phyloP scores from a whole-genome alignment of 768 basidiomycete genomes.

The Termitomyces sp. region DNA sequence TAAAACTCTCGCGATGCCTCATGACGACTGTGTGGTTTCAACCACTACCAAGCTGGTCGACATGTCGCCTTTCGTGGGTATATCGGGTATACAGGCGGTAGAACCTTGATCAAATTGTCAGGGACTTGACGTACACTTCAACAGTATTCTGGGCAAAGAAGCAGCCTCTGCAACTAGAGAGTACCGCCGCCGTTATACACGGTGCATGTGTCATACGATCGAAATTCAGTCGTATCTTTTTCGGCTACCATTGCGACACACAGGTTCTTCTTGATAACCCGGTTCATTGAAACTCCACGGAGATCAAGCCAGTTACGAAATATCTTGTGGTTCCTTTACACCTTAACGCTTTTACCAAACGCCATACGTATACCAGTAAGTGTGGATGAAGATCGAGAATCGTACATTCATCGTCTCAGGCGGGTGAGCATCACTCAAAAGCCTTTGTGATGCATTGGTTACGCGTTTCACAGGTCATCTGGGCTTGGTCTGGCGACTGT shows the following conservation, averaged over 20 bases:
- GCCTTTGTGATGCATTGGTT: not conserved
- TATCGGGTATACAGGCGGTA: not conserved
- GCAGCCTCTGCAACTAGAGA: not conserved
- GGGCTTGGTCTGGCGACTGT: constrained; percentile 54
- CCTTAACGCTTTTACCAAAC: not conserved
- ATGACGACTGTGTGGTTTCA: not conserved
- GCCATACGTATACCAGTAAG: not conserved
- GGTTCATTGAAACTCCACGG: not conserved
- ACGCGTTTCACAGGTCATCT: constrained; percentile 35
- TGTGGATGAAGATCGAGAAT: not conserved
- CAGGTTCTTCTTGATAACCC: not conserved
- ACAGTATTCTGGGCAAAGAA: not conserved
- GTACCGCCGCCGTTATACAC: not conserved
- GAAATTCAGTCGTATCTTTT: not conserved
- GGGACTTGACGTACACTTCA: not conserved
- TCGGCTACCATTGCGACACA: not conserved
- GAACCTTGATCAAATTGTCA: not conserved
- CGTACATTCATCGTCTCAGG: not conserved
- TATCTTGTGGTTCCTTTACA: not conserved
- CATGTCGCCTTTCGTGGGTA: not conserved
- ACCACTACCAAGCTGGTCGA: too few relatives aligned
- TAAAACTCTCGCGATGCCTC: not conserved
- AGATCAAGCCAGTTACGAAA: too few relatives aligned
- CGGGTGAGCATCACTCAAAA: not conserved
- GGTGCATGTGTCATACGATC: not conserved